Conservation (phyloP, 805 yeast genomes). For the Barnettozyma sp. region DNA sequence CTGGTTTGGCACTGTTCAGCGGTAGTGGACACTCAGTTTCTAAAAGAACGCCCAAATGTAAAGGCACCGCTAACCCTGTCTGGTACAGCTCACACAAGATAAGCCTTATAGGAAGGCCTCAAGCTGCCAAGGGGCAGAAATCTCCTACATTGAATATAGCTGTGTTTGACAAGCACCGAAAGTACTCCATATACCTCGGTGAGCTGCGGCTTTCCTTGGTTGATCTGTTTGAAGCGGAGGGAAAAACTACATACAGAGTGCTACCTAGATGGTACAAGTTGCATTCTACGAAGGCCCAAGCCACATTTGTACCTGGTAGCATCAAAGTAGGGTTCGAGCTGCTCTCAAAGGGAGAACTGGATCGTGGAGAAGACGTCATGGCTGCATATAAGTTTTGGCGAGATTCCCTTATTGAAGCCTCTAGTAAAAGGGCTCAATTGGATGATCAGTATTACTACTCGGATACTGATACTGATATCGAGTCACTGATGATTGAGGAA, state of each 20-base stretch:
- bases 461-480: conserved; percentile 24
- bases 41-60: conserved; percentile 18
- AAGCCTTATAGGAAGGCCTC: conserved; percentile 7
- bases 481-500: conserved; percentile 17
- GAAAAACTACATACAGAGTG: conserved; percentile 9
- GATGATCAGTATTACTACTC: conserved; percentile 24
- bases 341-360: conserved; percentile 15
- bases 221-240: conserved; percentile 15
- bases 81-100: conserved; percentile 20
- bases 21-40: conserved; percentile 8
- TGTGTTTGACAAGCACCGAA: conserved; percentile 23
- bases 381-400: conserved; percentile 22
- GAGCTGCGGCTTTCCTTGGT: conserved; percentile 22
- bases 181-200: conserved; percentile 24
- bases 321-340: conserved; percentile 37
- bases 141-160: conserved; percentile 18
- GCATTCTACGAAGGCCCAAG: conserved; percentile 33
- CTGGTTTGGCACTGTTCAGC: conserved; percentile 21
- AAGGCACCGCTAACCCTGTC: conserved; percentile 20
- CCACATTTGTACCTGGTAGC: conserved; percentile 43
- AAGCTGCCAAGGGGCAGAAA: conserved; percentile 7
- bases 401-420: conserved; percentile 4
- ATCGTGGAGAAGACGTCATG: conserved; percentile 6
- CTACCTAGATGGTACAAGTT: conserved; percentile 39
- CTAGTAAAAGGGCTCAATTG: conserved; percentile 8